Conservation (phyloP, 225 moss, liverwort and hornwort species). For the Bryum argenteum region DNA sequence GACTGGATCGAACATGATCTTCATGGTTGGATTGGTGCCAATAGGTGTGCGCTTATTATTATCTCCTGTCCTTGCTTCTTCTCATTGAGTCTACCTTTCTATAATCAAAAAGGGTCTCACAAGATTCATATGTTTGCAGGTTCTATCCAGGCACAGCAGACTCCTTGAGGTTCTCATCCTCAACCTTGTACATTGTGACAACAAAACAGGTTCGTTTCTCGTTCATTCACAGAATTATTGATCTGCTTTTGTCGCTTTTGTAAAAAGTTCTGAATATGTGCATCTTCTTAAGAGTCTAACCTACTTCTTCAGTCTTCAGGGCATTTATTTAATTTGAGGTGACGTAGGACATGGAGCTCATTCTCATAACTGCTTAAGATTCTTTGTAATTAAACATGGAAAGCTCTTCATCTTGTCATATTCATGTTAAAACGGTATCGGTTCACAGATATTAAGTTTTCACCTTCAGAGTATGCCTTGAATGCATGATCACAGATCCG, state of each 20-base stretch:
- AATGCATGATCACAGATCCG: no score
- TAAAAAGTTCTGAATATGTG: no score
- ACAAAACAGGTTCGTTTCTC: conserved; percentile 74
- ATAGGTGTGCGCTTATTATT: conserved; percentile 57
- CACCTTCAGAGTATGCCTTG: no score
- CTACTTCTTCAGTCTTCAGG: background rate
- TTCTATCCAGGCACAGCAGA: conserved; percentile 92
- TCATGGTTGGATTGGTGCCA: conserved; percentile 83
- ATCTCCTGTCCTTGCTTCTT: conserved; percentile 11
- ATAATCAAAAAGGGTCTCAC: background rate
- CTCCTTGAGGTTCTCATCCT: conserved; percentile 73
- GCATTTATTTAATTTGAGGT: background rate
- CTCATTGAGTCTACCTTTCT: no score
- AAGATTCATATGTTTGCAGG: conserved; percentile 37
- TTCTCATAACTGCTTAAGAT: no score
- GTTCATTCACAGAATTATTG: background rate
- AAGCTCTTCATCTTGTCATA: no score
- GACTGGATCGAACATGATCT: conserved; percentile 81
- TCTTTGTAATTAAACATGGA: no score
- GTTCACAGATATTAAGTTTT: no score
- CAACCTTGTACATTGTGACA: conserved; percentile 85
- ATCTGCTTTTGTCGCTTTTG: background rate
- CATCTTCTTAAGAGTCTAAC: no score
- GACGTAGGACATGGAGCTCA: no score
- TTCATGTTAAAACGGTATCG: no score